Evolutionary conservation across 768 basidiomycete species (phyloP), one percentile per base, ranked within the genome.

Genomic region (Leccinum boreale): DNA sequence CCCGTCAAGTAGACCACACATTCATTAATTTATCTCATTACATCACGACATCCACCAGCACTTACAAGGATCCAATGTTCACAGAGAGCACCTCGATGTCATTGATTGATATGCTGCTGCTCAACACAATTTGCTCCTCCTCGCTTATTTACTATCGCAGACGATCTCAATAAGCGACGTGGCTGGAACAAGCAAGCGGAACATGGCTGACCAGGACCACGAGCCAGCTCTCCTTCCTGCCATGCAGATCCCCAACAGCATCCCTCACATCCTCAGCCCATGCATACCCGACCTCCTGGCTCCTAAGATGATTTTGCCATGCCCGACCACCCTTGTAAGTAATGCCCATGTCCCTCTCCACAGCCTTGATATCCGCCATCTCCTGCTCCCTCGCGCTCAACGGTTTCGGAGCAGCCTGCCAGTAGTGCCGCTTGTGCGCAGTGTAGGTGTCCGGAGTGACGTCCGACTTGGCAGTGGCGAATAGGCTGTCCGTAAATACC

Each of bases 1-100:
- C 85, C 86, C 2, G 88, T 86, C 0, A 93, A 92, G 73, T 95
- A 96, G 35, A 97, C 69, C 91, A 98, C n/a, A n/a, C n/a, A 17
- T 58, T 24, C 56, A 54, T 45, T 33, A 11, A 15, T 23, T 5
- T 14, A 45, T 42, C 26, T 26, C 29, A 4, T 50, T 19, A 12
- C 24, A 7, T 23, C 31, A 26, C 33, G 48, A 48, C 9, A 11
- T 12, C n/a, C n/a, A 48, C 35, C 23, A 42, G 36, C 21, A 56
- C 72, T 35, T 55, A 81, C 82, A 81, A 55, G 92, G 85, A 57
- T 88, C 81, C 10, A 45, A 94, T 70, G 4, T 73, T 65, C 7
- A 75, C 70, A 2, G 79, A 72, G 3, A 92, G 70, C 33, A 75
- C 66, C 31, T 80, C 74, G 3, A 82, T 68, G 11, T 72, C 66